phyloP scores from a whole-genome alignment of 805 yeast genomes.

The Vanderwaltozyma yarrowii region DNA sequence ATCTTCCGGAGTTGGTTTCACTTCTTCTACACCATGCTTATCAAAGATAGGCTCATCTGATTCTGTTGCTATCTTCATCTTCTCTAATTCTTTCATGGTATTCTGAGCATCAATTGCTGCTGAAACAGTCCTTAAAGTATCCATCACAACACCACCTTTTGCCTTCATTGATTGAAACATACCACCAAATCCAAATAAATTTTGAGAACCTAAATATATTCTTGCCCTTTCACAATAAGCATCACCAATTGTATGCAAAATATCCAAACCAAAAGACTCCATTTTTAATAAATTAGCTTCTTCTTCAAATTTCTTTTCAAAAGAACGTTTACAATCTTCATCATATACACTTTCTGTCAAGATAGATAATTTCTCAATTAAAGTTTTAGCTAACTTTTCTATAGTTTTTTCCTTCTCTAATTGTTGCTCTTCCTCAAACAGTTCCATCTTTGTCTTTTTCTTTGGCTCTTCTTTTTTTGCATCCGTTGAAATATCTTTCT shows the following conservation, averaged over 20 bases:
- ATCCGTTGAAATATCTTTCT: background rate
- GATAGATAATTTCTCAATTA: conserved; percentile 44
- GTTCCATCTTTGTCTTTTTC: conserved; percentile 39
- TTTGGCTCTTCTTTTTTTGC: conserved; percentile 25
- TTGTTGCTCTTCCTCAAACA: conserved; percentile 69
- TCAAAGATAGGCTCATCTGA: conserved; percentile 34
- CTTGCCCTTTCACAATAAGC: conserved; percentile 57
- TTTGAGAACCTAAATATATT: conserved; percentile 55
- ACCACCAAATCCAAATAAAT: conserved; percentile 60
- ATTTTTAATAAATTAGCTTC: conserved; percentile 78
- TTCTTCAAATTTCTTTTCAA: conserved; percentile 52
- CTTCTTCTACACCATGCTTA: conserved; percentile 41
- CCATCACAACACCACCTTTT: conserved; percentile 62
- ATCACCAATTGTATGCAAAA: conserved; percentile 64
- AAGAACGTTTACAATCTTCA: conserved; percentile 50
- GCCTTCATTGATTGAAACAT: conserved; percentile 61
- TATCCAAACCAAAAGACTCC: conserved; percentile 80
- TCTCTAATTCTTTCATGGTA: conserved; percentile 63
- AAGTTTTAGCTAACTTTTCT: conserved; percentile 47
- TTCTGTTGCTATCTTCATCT: conserved; percentile 46
- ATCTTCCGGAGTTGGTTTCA: conserved; percentile 52
- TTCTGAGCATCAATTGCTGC: conserved; percentile 71
- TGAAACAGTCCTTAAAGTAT: conserved; percentile 59
- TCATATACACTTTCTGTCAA: conserved; percentile 56
- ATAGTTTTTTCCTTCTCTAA: conserved; percentile 56